Percentiles rank a stretch among this genome's conserved stretches.
Evolutionary conservation across 2,329 filamentous ascomycete species (phyloP).

Genomic region (Cordyceps fumosorosea): DNA sequence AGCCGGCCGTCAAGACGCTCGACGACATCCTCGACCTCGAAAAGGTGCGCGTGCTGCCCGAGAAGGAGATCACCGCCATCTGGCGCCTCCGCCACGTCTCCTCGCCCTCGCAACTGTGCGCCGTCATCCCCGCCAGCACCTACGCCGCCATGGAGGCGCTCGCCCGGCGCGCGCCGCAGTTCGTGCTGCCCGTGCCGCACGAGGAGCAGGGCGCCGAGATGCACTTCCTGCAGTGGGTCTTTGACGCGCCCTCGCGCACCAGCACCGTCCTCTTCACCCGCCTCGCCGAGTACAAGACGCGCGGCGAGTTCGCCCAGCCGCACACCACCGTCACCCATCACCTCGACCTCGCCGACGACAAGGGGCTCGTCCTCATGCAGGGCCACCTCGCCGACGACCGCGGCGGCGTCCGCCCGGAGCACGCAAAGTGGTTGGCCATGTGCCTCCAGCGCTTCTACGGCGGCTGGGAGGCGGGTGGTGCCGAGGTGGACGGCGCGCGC

Average conservation of each 20-base stretch:
- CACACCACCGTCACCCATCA: conserved; percentile 95
- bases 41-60: conserved; percentile 66
- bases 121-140: conserved; percentile 66
- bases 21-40: conserved; percentile 63
- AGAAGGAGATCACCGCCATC: conserved; percentile 76
- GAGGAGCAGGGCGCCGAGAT: conserved; percentile 70
- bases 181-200: conserved; percentile 81
- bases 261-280: conserved; percentile 87
- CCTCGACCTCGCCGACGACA: conserved; percentile 65
- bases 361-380: conserved; percentile 79
- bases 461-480: conserved; percentile 45
- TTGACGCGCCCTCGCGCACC: conserved; percentile 59
- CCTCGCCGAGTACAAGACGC: conserved; percentile 83
- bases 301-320: conserved; percentile 82
- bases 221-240: conserved; percentile 95
- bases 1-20: conserved; percentile 38
- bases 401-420: conserved; percentile 71
- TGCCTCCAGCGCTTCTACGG: conserved; percentile 93
- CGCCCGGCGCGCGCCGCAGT: conserved; percentile 73
- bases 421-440: conserved; percentile 87
- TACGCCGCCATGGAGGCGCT: conserved; percentile 65
- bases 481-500: conserved; percentile 29
- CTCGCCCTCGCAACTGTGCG: conserved; percentile 72
- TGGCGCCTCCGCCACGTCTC: conserved; percentile 84
- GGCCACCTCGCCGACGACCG: conserved; percentile 70